phyloP scores from a whole-genome alignment of 345 rosid species.

The Aegle marmelos region DNA sequence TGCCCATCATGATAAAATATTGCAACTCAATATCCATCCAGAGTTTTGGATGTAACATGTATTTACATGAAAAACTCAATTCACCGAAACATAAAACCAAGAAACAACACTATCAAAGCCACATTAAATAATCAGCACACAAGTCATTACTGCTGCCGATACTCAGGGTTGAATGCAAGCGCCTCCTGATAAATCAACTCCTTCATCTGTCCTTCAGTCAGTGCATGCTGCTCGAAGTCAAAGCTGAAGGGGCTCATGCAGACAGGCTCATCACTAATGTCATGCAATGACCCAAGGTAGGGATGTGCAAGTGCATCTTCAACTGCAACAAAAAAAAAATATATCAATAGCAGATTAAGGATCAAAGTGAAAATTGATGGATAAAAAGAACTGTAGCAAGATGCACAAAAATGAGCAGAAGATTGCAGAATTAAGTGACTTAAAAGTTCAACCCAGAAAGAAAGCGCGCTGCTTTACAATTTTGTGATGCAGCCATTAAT shows the following conservation, averaged over 20 bases:
- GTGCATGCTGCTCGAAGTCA: slow-evolving; percentile 69
- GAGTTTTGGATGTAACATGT: slow-evolving; percentile 27
- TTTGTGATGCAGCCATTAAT: neutral
- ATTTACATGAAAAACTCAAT: slow-evolving; percentile 37
- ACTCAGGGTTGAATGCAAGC: slow-evolving; percentile 81
- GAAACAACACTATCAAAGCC: slow-evolving; percentile 19
- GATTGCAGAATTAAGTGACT: neutral
- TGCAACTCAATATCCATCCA: slow-evolving; percentile 34
- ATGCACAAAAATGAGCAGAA: neutral
- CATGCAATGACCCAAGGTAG: slow-evolving; percentile 57
- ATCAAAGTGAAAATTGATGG: neutral
- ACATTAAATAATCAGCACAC: slow-evolving; percentile 6
- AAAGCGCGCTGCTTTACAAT: neutral
- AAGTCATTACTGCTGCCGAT: slow-evolving; percentile 31
- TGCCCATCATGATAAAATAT: slow-evolving; percentile 24
- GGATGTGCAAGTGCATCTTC: slow-evolving; percentile 89
- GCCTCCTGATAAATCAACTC: slow-evolving; percentile 80
- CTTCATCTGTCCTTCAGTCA: slow-evolving; percentile 73
- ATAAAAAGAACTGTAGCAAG: neutral
- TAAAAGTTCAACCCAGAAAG: neutral
- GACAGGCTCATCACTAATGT: slow-evolving; percentile 70
- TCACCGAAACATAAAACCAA: slow-evolving; percentile 9
- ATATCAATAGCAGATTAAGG: neutral
- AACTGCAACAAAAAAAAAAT: slow-evolving; percentile 33
- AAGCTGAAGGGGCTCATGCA: slow-evolving; percentile 69